A percentile compares a stretch with the other conserved stretches of the same genome.
These are phyloP conservation scores for Candida gigantensis DNA, from an alignment of 1,139 yeast species.

Conservation along the genomic window DNA sequence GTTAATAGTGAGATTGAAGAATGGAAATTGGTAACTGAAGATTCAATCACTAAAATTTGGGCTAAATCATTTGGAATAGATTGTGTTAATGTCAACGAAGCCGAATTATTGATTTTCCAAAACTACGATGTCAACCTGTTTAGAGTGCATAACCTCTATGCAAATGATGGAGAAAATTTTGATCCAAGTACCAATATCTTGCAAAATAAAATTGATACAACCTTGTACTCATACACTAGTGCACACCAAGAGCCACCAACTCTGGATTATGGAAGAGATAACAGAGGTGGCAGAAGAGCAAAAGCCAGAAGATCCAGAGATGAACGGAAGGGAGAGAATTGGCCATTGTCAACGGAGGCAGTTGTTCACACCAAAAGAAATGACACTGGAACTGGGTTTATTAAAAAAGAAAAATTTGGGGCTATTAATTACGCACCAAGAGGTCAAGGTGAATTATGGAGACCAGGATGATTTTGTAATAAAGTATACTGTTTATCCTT, in stretches of 20 bases:
- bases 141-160: conserved; percentile 29
- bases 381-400: conserved; percentile 18
- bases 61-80: conserved; percentile 54
- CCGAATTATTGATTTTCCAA: conserved; percentile 46
- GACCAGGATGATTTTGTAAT: conserved; percentile 26
- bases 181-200: conserved; percentile 28
- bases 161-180: conserved; percentile 25
- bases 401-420: conserved; percentile 44
- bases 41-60: conserved; percentile 54
- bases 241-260: conserved; percentile 11
- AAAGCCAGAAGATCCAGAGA: conserved; percentile 2
- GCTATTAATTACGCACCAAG: conserved; percentile 56
- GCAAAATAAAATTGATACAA: conserved; percentile 42
- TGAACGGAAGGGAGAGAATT: conserved; percentile 1
- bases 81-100: conserved; percentile 53
- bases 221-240: conserved; percentile 29
- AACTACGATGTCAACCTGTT: conserved; percentile 36
- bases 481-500: neutral
- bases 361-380: conserved; percentile 19
- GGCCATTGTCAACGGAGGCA: conserved; percentile 16
- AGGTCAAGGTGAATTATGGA: conserved; percentile 55
- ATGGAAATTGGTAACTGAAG: conserved; percentile 61
- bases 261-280: conserved; percentile 5
- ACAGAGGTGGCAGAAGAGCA: conserved; percentile 7
- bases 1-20: conserved; percentile 21